Conservation (phyloP, 1,139 yeast genomes). For the Kodamaea arcana region DNA sequence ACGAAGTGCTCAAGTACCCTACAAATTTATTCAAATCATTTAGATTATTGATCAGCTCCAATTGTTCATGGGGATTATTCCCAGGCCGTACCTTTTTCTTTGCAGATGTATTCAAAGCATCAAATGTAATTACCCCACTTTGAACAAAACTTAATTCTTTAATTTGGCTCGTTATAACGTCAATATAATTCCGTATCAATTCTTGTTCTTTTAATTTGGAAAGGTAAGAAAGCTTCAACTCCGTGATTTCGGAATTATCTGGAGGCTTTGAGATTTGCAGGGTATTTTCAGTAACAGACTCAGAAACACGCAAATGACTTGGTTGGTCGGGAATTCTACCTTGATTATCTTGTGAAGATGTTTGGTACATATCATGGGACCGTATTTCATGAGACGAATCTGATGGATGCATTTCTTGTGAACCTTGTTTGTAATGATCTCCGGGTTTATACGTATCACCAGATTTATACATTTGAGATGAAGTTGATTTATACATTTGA, state of each 20-base stretch:
- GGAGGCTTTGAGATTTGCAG: too few species aligned
- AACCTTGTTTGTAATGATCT: too few species aligned
- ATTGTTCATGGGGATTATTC: constrained; percentile 23
- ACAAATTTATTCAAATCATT: constrained; percentile 43
- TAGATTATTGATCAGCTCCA: constrained; percentile 39
- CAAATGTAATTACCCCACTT: constrained; percentile 45
- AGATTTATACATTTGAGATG: too few species aligned
- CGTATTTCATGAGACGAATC: too few species aligned
- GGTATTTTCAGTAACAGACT: too few species aligned
- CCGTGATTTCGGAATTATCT: constrained; percentile 13
- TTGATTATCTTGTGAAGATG: too few species aligned
- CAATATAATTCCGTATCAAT: constrained; percentile 41
- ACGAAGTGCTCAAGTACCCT: constrained; percentile 36
- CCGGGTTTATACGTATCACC: too few species aligned
- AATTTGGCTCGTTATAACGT: constrained; percentile 42
- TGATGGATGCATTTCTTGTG: too few species aligned
- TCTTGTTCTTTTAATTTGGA: constrained; percentile 44
- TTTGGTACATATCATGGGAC: too few species aligned
- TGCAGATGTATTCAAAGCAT: constrained; percentile 27
- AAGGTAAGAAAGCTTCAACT: constrained; percentile 31
- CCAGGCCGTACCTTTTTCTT: neutral
- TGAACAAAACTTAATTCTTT: constrained; percentile 44
- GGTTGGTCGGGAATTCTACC: too few species aligned
- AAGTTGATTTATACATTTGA: too few species aligned
- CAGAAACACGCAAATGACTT: too few species aligned